A percentile compares a stretch with the other conserved stretches of the same genome.
Evolutionary conservation across 1,139 yeast species (phyloP).

Genomic region (Debaryomyces nepalensis): DNA sequence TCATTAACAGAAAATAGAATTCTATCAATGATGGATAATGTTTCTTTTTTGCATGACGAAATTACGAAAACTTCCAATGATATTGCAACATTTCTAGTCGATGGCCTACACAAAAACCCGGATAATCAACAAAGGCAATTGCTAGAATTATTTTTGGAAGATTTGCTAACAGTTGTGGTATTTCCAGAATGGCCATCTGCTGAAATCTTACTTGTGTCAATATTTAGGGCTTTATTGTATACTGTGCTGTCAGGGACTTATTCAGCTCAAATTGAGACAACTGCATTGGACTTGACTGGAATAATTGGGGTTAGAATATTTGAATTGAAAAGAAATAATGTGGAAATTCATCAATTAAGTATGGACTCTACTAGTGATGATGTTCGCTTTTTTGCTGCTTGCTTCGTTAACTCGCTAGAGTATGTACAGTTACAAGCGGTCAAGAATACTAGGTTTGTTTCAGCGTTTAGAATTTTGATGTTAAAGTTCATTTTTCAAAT

Average conservation of each 20-base stretch:
- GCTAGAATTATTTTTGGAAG: constrained; percentile 59
- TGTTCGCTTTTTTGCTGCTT: constrained; percentile 14
- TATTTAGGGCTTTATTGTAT: constrained; percentile 46
- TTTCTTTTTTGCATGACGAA: constrained; percentile 13
- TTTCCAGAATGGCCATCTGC: constrained; percentile 67
- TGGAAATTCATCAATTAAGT: constrained; percentile 19
- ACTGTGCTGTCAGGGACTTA: constrained; percentile 38
- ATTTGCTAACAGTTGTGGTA: constrained; percentile 52
- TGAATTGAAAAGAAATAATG: constrained; percentile 26
- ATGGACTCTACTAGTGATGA: constrained; percentile 19
- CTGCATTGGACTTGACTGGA: constrained; percentile 60
- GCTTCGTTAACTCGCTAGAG: constrained; percentile 18
- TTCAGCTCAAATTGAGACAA: constrained; percentile 47
- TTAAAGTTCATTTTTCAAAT: constrained; percentile 18
- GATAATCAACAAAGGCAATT: constrained; percentile 44
- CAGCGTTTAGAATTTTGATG: constrained; percentile 19
- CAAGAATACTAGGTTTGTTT: constrained; percentile 13
- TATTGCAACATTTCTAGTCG: constrained; percentile 44
- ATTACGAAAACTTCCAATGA: constrained; percentile 28
- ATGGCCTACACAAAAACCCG: constrained; percentile 40
- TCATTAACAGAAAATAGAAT: constrained; percentile 15
- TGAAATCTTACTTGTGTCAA: constrained; percentile 49
- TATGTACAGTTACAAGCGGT: constrained; percentile 20
- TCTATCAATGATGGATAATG: constrained; percentile 13
- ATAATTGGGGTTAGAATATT: constrained; percentile 55